These are phyloP conservation scores for Lichtheimia ramosa DNA, from an alignment of 371 early-diverging fungal genomes.

Conservation along the genomic window DNA sequence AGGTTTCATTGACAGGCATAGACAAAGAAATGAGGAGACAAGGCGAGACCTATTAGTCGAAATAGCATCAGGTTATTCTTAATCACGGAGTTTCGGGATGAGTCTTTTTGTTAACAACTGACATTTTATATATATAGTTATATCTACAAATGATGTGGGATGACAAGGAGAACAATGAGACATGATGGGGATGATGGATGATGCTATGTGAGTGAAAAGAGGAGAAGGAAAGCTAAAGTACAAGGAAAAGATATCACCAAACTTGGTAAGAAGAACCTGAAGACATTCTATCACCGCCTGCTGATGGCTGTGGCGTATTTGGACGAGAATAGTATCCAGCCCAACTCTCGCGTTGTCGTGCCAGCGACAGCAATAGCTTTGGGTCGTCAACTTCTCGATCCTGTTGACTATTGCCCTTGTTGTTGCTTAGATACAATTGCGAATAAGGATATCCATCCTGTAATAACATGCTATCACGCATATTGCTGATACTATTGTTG, in stretches of 20 bases:
- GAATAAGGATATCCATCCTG: conserved; percentile 18
- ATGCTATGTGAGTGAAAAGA: background rate
- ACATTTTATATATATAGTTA: too few relatives aligned
- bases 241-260: conserved; percentile 4
- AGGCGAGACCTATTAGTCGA: too few relatives aligned
- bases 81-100: too few relatives aligned
- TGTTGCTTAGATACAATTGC: background rate
- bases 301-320: background rate
- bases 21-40: too few relatives aligned
- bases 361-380: conserved; percentile 24
- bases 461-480: conserved; percentile 6
- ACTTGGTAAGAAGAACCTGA: conserved; percentile 7
- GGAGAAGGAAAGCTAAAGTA: background rate
- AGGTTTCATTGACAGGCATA: too few relatives aligned
- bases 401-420: background rate
- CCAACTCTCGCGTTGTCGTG: conserved; percentile 25
- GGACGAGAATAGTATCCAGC: conserved; percentile 16
- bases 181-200: background rate
- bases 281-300: background rate
- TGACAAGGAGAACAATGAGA: background rate
- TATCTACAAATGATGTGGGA: background rate
- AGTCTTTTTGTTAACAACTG: too few relatives aligned
- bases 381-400: background rate
- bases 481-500: background rate
- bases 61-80: too few relatives aligned